Base-by-base conservation (phyloP, 768 basidiomycete species). In the Dendrothele bispora region DNA sequence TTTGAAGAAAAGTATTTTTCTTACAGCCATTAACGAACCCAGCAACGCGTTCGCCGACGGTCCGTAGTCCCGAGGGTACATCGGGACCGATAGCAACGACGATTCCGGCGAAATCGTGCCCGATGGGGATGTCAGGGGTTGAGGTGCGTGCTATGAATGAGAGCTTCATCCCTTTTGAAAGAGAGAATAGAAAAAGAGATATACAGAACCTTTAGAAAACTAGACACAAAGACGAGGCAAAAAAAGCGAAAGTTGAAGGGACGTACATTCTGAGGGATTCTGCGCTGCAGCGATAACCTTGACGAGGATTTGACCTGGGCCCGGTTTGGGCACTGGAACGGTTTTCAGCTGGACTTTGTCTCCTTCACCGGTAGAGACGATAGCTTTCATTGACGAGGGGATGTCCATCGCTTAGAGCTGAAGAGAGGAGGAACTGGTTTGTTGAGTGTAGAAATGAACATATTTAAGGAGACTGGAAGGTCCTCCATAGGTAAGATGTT, bases 211-310 rank as follows among this genome's bases (percentile, higher is more conserved):
- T n/a, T 10, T 10, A 10, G 10, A 34, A n/a, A 34, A 34, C 11
- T 10, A 10, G 11, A 34, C n/a, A 10, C 30, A 34, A 10, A 34
- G n/a, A 10, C 30, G 10, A 10, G 10, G 30, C 30, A 34, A 34
- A 10, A 10, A 34, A 10, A 34, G n/a, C 24, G 25, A 22, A 5
- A 25, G 8, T 25, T 15, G 4, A 15, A 17, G 4, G 11, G 32
- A 22, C 55, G 18, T 41, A 60, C 60, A 61, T 22, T 59, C 58
- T 4, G 58, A 58, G 40, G 59, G 61, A 47, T 63, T 63, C 32
- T 57, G 60, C 5, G 61, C 58, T 20, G 48, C 59, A 24, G 60
- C 52, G 30, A 49, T 47, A 11, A 63, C 56, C 39, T 58, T 59
- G 37, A 63, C 55, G 11, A 63, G 42, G 34, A 61, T 50, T 40